Evolutionary conservation across 768 basidiomycete species (phyloP).

Genomic region (Termitomyces sp.): DNA sequence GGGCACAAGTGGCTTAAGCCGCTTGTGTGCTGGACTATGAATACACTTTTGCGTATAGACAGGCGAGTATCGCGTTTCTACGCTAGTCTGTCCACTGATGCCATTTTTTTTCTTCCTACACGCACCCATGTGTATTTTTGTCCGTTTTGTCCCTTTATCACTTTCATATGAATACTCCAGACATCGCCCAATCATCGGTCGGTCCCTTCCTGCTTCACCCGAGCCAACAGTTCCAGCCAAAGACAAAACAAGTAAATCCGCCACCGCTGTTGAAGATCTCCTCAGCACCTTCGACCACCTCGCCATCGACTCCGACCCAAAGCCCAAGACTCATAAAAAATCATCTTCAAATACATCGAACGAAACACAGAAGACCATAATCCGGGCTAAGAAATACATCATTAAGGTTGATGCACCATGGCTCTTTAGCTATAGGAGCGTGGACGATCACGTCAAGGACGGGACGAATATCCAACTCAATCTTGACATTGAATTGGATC

Average conservation of each 20-base stretch:
- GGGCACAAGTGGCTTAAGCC: slow-evolving; percentile 2
- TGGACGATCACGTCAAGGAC: neutral
- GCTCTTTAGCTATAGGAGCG: neutral
- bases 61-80: neutral
- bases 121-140: neutral
- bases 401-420: slow-evolving; percentile 7
- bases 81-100: neutral
- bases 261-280: neutral
- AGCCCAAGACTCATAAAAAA: neutral
- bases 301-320: neutral
- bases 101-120: neutral
- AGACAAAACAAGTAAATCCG: neutral
- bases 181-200: neutral
- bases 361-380: neutral
- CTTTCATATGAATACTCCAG: neutral
- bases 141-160: neutral
- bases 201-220: neutral
- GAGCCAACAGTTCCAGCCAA: neutral
- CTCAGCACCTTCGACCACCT: slow-evolving; percentile 2
- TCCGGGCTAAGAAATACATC: neutral
- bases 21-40: slow-evolving; percentile 4
- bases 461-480: neutral
- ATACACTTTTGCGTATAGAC: neutral
- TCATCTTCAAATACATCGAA: neutral
- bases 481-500: neutral